Base-by-base conservation (phyloP, 257 asterid species). In the Fraxinus quadrangulata region DNA sequence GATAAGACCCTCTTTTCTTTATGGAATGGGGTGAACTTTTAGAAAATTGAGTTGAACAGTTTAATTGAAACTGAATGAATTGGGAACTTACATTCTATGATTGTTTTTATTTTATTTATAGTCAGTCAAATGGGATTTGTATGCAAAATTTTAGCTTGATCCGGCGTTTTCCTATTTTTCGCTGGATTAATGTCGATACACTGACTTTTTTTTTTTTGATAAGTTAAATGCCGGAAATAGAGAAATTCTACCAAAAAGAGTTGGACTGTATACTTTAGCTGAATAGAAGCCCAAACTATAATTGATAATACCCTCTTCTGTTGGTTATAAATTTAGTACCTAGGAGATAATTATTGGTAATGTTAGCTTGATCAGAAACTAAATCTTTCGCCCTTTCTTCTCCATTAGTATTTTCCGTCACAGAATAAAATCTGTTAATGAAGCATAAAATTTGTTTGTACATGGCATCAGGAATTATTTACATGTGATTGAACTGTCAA, bases 111-210 rank as follows among this genome's bases (percentile, higher is more conserved):
- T 28, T 65, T 66, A 67, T 77, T 70, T 75, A 67, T 39, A 28
- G 74, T 49, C 21, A 54, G 79, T 68, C 72, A 67, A 21, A 74
- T 71, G 39, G 24, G 77, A 76, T 69, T 26, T 76, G 54, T 71
- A n/a, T 67, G 67, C 70, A 16, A 76, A 70, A 23, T 70, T 73
- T 72, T 69, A 73, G 80, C 83, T 81, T 80, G 90, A 87, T 84
- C 85, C 67, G 81, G 70, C 70, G 67, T 42, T 73, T 75, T 21
- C 34, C 73, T 78, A 72, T 47, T 1, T 45, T 39, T 42, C 56
- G 72, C 75, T 47, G 4, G 51, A 71, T 70, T 71, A 54, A 0
- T 63, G 36, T 77, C 56, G 37, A 47, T 72, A 16, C 74, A 36
- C 70, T 30, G 30, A 30, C 59, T 26, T 65, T 28, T 67, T 37